A percentile compares a stretch with the other conserved stretches of the same genome.
phyloP scores from a whole-genome alignment of 805 yeast species.

The Myxozyma sirexii region DNA sequence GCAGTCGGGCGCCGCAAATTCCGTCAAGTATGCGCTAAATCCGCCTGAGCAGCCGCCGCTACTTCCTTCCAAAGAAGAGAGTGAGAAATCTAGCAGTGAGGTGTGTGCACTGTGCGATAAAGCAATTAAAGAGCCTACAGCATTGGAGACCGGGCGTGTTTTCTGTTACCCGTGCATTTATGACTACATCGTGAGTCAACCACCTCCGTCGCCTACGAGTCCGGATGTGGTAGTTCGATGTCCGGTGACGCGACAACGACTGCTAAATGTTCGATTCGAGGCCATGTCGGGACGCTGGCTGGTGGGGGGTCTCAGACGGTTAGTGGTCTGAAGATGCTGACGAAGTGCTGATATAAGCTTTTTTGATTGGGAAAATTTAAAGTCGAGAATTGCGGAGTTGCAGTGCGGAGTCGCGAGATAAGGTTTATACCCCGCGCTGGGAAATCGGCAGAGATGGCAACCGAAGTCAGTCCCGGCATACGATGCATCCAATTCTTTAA shows the following conservation, averaged over 20 bases:
- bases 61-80: neutral
- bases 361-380: too few relatives aligned
- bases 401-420: too few relatives aligned
- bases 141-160: constrained; percentile 88
- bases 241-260: constrained; percentile 74
- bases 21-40: constrained; percentile 38
- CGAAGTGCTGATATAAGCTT: neutral
- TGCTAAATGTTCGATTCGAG: constrained; percentile 72
- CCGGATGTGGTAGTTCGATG: constrained; percentile 66
- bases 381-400: too few relatives aligned
- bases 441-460: neutral
- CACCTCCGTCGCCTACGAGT: neutral
- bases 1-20: constrained; percentile 18
- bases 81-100: constrained; percentile 25
- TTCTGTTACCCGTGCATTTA: constrained; percentile 87
- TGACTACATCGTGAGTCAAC: constrained; percentile 55
- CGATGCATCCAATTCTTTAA: too few relatives aligned
- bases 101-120: constrained; percentile 73
- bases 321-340: constrained; percentile 51
- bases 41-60: constrained; percentile 19
- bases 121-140: constrained; percentile 73
- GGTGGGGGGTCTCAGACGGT: constrained; percentile 66
- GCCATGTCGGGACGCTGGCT: constrained; percentile 64
- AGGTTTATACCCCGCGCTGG: neutral
- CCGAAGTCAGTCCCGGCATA: too few relatives aligned